A percentile compares a stretch with the other conserved stretches of the same genome.
phyloP scores from a whole-genome alignment of 2,329 filamentous ascomycete genomes.

The Aspergillus sp. region DNA sequence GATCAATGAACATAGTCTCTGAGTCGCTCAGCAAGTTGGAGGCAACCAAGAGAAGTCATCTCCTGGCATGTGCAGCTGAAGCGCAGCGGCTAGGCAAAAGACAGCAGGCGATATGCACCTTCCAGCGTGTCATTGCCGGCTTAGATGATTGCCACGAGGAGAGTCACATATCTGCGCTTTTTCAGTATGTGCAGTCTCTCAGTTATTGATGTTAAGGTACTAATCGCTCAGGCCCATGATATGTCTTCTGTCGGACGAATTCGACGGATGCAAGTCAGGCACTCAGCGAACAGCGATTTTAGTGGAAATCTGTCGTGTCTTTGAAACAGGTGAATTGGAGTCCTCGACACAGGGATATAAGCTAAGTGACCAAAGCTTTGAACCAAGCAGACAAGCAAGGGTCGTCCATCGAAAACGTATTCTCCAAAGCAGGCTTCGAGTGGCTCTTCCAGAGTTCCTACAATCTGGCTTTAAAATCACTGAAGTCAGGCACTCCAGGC shows the following conservation, averaged over 20 bases:
- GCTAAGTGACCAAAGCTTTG: constrained; percentile 36
- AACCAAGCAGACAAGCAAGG: constrained; percentile 35
- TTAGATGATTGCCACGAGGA: constrained; percentile 40
- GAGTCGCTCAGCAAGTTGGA: constrained; percentile 47
- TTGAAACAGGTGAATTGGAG: constrained; percentile 39
- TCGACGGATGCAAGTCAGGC: constrained; percentile 20
- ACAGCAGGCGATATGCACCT: constrained; percentile 47
- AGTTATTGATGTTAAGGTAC: too few species aligned
- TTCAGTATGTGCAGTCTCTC: constrained; percentile 48
- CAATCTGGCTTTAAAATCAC: constrained; percentile 60
- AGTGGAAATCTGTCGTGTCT: constrained; percentile 46
- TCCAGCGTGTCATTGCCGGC: constrained; percentile 53
- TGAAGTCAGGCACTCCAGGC: too few species aligned
- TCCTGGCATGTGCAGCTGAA: constrained; percentile 74
- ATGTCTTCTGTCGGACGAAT: constrained; percentile 37
- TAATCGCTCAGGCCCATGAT: constrained; percentile 29
- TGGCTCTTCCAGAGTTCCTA: constrained; percentile 82
- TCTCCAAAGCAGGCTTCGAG: constrained; percentile 58
- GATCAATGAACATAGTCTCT: constrained; percentile 44
- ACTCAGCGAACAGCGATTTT: constrained; percentile 4
- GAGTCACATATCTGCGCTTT: constrained; percentile 53
- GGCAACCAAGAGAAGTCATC: constrained; percentile 49
- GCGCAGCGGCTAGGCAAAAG: constrained; percentile 58
- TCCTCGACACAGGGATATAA: constrained; percentile 4
- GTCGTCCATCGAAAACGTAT: constrained; percentile 33